Evolutionary conservation across 108 stramenopile species (phyloP).

Genomic region (Conticribra weissflogii): DNA sequence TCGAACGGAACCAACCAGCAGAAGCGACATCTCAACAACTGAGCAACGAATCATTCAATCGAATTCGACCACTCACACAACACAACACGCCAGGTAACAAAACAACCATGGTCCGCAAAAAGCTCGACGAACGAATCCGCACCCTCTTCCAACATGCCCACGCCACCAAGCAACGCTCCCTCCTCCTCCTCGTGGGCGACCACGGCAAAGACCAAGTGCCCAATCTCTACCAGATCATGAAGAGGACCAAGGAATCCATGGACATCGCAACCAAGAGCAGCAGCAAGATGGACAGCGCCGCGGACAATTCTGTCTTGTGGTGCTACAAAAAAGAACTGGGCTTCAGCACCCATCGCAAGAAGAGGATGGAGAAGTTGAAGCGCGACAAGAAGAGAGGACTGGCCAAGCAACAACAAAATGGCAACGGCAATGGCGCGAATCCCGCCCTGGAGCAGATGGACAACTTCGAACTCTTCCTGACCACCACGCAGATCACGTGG

Average conservation of each 20-base stretch:
- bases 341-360: conserved; percentile 92
- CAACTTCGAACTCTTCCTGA: conserved; percentile 98
- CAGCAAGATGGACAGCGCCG: conserved; percentile 55
- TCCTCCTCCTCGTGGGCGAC: conserved; percentile 97
- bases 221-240: conserved; percentile 94
- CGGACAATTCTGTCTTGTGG: conserved; percentile 85
- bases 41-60: no score
- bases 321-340: conserved; percentile 99
- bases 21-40: no score
- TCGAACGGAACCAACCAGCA: no score
- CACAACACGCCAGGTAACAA: no score
- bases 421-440: conserved; percentile 35
- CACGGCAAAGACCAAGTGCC: conserved; percentile 98
- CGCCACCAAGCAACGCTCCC: conserved; percentile 78
- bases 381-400: conserved; percentile 87
- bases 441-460: conserved; percentile 52
- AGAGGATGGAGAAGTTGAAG: conserved; percentile 98
- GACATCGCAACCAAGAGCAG: conserved; percentile 44
- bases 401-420: conserved; percentile 25
- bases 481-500: conserved; percentile 95
- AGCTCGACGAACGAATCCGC: conserved; percentile 95
- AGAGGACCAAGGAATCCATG: conserved; percentile 64
- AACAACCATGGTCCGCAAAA: conserved; percentile 93
- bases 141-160: conserved; percentile 92
- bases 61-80: no score